A percentile compares a stretch with the other conserved stretches of the same genome.
These are phyloP conservation scores for Crithidia acanthocephali DNA, from an alignment of 208 protist genomes.

Conservation along the genomic window DNA sequence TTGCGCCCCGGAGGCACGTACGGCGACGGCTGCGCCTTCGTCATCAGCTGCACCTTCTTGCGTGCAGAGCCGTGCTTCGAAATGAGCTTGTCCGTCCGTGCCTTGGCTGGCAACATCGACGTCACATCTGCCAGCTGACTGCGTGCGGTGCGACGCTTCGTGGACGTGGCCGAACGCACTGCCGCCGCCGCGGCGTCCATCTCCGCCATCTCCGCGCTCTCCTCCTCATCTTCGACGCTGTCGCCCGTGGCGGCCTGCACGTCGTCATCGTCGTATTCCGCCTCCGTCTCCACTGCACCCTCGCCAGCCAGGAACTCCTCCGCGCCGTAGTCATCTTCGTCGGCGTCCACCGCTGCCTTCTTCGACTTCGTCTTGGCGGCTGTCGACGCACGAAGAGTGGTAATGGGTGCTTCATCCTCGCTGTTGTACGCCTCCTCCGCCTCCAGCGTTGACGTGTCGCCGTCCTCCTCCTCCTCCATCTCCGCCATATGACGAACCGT, in stretches of 20 bases:
- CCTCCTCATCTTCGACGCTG: neutral
- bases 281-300: no score
- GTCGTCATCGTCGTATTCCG: no score
- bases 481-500: neutral
- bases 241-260: no score
- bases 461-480: neutral
- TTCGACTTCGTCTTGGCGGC: no score
- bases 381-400: no score
- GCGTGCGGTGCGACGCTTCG: conserved; percentile 13
- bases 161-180: neutral
- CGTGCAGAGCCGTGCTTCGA: conserved; percentile 11
- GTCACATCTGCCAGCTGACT: conserved; percentile 16
- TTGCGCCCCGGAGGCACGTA: conserved; percentile 17
- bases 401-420: no score
- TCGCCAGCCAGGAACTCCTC: no score
- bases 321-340: no score
- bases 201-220: neutral
- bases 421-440: no score
- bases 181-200: neutral
- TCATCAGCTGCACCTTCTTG: conserved; percentile 2
- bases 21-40: conserved; percentile 1
- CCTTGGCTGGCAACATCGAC: conserved; percentile 25
- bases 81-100: conserved; percentile 22
- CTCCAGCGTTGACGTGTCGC: neutral
- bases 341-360: no score